Percentiles rank a stretch among this genome's conserved stretches.
These are phyloP conservation scores for Teratosphaeria viscida DNA, from an alignment of 2,329 filamentous ascomycete species.

Conservation along the genomic window DNA sequence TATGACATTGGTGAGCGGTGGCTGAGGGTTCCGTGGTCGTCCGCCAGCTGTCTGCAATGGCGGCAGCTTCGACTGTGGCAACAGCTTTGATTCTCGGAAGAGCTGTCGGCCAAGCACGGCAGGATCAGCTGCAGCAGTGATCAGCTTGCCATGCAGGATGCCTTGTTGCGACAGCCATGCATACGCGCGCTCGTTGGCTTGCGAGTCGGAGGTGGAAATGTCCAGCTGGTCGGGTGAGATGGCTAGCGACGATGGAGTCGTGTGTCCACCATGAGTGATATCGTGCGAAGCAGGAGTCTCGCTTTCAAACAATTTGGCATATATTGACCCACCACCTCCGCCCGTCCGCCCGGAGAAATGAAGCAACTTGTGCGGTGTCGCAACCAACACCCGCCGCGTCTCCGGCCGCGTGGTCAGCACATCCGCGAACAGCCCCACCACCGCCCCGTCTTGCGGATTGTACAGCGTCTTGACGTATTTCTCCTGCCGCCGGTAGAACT, in stretches of 20 bases:
- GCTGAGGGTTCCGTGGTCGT: conserved; percentile 54
- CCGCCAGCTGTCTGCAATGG: conserved; percentile 55
- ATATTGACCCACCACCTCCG: conserved; percentile 71
- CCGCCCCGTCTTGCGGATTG: conserved; percentile 68
- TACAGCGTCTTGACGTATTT: conserved; percentile 80
- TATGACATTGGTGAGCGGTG: conserved; percentile 67
- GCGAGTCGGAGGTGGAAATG: conserved; percentile 27
- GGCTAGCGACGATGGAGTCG: conserved; percentile 56
- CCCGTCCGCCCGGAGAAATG: conserved; percentile 73
- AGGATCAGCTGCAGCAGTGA: conserved; percentile 44
- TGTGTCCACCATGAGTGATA: conserved; percentile 44
- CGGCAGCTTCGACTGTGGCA: conserved; percentile 64
- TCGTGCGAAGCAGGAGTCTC: conserved; percentile 74
- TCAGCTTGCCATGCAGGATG: conserved; percentile 74
- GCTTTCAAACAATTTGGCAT: conserved; percentile 75
- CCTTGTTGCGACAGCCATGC: conserved; percentile 87
- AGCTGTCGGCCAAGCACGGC: conserved; percentile 61
- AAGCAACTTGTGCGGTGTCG: conserved; percentile 66
- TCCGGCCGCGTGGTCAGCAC: conserved; percentile 58
- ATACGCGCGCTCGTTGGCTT: conserved; percentile 55
- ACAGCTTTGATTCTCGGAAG: conserved; percentile 67
- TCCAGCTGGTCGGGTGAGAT: conserved; percentile 63
- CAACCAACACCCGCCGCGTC: conserved; percentile 64
- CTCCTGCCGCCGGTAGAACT: conserved; percentile 93
- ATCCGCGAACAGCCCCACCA: conserved; percentile 82